phyloP scores from a whole-genome alignment of 179 eudicot genomes.

The Silene noctiflora region DNA sequence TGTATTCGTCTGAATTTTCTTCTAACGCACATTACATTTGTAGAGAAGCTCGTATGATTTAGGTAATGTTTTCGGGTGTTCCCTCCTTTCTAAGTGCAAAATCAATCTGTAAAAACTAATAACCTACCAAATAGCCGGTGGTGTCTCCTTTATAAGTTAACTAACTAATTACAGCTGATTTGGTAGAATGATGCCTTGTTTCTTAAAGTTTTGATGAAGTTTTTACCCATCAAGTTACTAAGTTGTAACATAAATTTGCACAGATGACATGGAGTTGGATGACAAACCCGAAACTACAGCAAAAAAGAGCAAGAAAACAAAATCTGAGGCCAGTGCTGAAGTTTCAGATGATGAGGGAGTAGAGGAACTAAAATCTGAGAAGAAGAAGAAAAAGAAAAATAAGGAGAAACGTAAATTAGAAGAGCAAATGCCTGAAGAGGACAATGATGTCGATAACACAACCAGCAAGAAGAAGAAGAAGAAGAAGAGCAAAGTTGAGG shows the following conservation, averaged over 20 bases:
- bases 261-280: slow-evolving; percentile 54
- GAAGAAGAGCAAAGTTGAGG: slow-evolving; percentile 53
- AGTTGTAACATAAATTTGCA: neutral
- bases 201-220: neutral
- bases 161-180: neutral
- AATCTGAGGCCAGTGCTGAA: slow-evolving; percentile 42
- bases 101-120: too few relatives aligned
- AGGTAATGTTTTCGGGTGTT: neutral
- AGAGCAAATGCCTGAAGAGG: slow-evolving; percentile 31
- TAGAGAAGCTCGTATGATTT: neutral
- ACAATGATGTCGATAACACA: slow-evolving; percentile 33
- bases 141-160: too few relatives aligned
- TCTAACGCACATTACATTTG: neutral
- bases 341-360: slow-evolving; percentile 42
- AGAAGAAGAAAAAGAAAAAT: slow-evolving; percentile 80
- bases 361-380: slow-evolving; percentile 45
- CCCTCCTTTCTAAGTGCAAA: neutral
- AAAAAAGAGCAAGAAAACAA: slow-evolving; percentile 77
- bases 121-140: too few relatives aligned
- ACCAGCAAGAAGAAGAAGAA: slow-evolving; percentile 56
- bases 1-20: neutral
- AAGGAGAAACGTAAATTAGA: slow-evolving; percentile 63
- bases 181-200: neutral
- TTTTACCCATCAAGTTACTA: neutral
- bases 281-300: slow-evolving; percentile 26